Evolutionary conservation across 805 yeast genomes (phyloP).

Genomic region (Sungouiozyma ichnusensis): DNA sequence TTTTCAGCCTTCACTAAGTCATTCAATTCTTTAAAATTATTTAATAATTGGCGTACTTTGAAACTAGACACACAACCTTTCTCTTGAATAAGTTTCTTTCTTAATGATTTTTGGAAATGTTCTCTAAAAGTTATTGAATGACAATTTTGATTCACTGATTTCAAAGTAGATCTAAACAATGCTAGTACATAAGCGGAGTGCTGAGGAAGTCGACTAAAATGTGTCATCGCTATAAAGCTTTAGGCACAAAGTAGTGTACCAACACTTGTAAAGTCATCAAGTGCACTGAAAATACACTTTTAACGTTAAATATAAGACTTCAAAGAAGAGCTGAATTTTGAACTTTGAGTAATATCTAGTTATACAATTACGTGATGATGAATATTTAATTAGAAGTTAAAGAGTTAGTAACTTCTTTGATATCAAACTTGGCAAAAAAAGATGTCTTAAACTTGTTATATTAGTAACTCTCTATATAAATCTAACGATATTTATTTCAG

Average conservation of each 20-base stretch:
- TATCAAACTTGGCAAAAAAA: neutral
- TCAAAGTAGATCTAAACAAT: conserved; percentile 24
- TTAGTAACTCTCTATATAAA: neutral
- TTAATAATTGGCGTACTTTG: conserved; percentile 11
- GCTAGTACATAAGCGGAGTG: conserved; percentile 24
- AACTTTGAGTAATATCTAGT: too few relatives aligned
- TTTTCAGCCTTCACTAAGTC: conserved; percentile 3
- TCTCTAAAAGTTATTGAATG: conserved; percentile 10
- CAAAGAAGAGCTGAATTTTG: too few relatives aligned
- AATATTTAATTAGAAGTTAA: neutral
- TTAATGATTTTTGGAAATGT: conserved; percentile 7
- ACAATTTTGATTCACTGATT: conserved; percentile 15
- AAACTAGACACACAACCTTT: conserved; percentile 20
- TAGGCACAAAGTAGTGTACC: too few relatives aligned
- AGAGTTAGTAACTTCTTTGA: neutral
- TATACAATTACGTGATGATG: too few relatives aligned
- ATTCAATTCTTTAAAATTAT: conserved; percentile 12
- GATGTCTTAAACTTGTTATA: neutral
- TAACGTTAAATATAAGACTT: too few relatives aligned
- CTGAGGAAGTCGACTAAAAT: conserved; percentile 20
- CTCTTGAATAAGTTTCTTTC: conserved; percentile 8
- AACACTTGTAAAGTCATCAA: too few relatives aligned
- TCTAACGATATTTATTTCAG: neutral
- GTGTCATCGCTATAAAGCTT: conserved; percentile 25
- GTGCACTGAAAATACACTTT: too few relatives aligned